Evolutionary conservation across 2,329 filamentous ascomycete genomes (phyloP).

Genomic region (Penicillium sp.): DNA sequence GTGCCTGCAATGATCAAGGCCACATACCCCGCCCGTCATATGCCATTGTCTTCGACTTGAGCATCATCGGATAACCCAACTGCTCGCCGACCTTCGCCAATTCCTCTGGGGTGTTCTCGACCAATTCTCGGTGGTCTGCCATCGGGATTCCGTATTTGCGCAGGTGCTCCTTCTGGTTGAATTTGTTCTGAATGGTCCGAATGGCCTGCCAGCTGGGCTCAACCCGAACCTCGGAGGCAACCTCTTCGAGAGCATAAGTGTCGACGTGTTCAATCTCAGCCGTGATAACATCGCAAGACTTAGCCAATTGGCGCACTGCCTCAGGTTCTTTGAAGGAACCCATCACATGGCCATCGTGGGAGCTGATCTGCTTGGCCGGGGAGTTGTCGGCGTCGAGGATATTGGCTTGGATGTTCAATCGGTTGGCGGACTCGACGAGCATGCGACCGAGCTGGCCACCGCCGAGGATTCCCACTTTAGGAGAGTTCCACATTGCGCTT

Average conservation of each 20-base stretch:
- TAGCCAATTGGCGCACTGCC: conserved; percentile 76
- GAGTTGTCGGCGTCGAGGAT: conserved; percentile 73
- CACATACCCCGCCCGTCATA: conserved; percentile 80
- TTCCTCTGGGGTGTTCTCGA: conserved; percentile 57
- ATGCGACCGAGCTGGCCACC: conserved; percentile 84
- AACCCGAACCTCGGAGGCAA: conserved; percentile 64
- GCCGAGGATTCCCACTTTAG: conserved; percentile 53
- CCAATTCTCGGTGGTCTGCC: conserved; percentile 66
- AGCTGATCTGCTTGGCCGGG: conserved; percentile 82
- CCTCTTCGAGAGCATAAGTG: conserved; percentile 82
- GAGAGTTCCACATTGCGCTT: conserved; percentile 40
- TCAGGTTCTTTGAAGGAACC: conserved; percentile 84
- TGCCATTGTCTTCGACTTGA: conserved; percentile 84
- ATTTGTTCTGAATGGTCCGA: conserved; percentile 91
- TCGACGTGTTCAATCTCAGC: conserved; percentile 96
- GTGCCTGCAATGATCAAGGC: neutral
- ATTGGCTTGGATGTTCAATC: conserved; percentile 73
- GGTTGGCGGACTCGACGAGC: conserved; percentile 82
- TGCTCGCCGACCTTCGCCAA: conserved; percentile 61
- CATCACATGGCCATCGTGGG: conserved; percentile 68
- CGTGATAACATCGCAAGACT: conserved; percentile 74
- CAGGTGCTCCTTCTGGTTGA: conserved; percentile 79
- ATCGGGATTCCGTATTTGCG: conserved; percentile 65
- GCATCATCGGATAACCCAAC: conserved; percentile 82
- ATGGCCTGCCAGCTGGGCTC: conserved; percentile 85